Conservation (phyloP, 345 rosid genomes). For the Firmiana major region DNA sequence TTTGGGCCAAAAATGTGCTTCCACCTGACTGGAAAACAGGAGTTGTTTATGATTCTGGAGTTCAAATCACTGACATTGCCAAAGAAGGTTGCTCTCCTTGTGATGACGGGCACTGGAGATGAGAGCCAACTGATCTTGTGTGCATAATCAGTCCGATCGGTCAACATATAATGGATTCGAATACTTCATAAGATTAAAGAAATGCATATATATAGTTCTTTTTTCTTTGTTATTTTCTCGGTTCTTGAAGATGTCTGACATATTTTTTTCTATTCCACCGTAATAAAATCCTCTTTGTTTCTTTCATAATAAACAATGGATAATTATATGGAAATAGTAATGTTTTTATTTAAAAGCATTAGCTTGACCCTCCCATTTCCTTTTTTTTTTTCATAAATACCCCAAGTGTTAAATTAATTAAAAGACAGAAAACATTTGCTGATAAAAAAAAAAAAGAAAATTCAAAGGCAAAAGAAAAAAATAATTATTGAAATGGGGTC, state of each 20-base stretch:
- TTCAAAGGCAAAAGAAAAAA: no score
- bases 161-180: slow-evolving; percentile 2
- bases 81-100: slow-evolving; percentile 80
- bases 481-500: no score
- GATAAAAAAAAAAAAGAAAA: no score
- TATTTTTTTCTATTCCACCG: neutral
- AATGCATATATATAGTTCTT: neutral
- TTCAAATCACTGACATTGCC: slow-evolving; percentile 77
- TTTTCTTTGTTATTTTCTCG: neutral
- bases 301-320: no score
- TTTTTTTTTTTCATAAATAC: no score
- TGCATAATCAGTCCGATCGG: neutral
- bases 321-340: no score
- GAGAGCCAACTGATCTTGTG: neutral
- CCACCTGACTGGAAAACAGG: slow-evolving; percentile 72
- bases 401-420: no score
- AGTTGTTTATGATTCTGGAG: slow-evolving; percentile 55
- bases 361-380: no score
- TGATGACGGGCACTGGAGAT: slow-evolving; percentile 50
- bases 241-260: neutral
- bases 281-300: neutral
- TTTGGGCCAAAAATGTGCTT: slow-evolving; percentile 67
- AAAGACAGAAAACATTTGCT: no score
- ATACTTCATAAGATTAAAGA: neutral
- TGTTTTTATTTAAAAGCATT: no score